Evolutionary conservation across 108 stramenopile genomes (phyloP).

Genomic region (Nitzschia sp.): DNA sequence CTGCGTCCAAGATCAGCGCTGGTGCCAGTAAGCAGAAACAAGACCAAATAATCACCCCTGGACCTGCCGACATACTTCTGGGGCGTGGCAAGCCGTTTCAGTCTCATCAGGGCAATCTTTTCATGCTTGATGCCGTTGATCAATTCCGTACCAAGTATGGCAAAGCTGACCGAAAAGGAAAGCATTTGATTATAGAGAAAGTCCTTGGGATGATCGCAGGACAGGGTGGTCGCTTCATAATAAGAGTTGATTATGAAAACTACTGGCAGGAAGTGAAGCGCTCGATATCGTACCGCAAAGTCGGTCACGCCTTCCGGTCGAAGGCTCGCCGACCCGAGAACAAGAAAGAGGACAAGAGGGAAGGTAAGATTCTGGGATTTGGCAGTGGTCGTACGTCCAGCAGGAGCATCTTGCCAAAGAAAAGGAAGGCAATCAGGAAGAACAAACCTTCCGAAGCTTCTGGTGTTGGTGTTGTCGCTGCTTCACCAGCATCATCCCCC

Average conservation of each 20-base stretch:
- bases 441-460: too few relatives aligned
- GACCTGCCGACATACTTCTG: constrained; percentile 14
- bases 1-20: too few relatives aligned
- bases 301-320: constrained; percentile 34
- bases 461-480: too few relatives aligned
- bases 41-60: neutral
- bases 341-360: neutral
- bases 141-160: constrained; percentile 15
- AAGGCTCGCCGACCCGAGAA: constrained; percentile 27
- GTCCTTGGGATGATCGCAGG: constrained; percentile 21
- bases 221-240: constrained; percentile 26
- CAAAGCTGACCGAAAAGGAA: constrained; percentile 19
- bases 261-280: constrained; percentile 29
- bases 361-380: neutral
- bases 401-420: neutral
- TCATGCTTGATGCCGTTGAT: constrained; percentile 24
- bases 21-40: neutral
- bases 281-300: constrained; percentile 29
- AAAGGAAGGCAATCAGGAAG: too few relatives aligned
- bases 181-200: constrained; percentile 33
- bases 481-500: too few relatives aligned
- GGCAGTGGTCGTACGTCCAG: neutral
- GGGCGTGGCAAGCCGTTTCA: constrained; percentile 29
- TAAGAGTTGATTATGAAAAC: constrained; percentile 25
- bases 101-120: constrained; percentile 20